These are phyloP conservation scores for Pseudoscleropodium purum DNA, from an alignment of 225 moss, liverwort and hornwort genomes.

Conservation along the genomic window DNA sequence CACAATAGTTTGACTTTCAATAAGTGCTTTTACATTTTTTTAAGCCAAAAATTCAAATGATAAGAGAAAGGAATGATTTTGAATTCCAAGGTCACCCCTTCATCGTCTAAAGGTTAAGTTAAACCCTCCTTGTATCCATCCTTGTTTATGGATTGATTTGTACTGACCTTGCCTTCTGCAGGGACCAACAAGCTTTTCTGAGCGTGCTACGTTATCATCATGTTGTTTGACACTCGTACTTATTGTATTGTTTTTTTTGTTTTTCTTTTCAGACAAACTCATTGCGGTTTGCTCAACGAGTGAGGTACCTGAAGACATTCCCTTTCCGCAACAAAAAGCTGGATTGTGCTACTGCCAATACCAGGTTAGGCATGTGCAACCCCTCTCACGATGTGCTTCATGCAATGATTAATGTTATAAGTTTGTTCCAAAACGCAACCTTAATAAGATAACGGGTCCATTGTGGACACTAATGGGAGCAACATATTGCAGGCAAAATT, in stretches of 20 bases:
- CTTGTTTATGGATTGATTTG: background rate
- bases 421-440: background rate
- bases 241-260: no score
- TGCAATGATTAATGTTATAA: background rate
- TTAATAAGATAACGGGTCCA: background rate
- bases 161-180: background rate
- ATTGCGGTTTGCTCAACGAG: conserved; percentile 13
- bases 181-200: background rate
- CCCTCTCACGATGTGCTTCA: no score
- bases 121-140: no score
- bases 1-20: no score
- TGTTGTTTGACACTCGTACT: background rate
- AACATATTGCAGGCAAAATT: background rate
- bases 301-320: conserved; percentile 22
- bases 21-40: no score
- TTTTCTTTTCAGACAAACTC: conserved; percentile 4
- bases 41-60: no score
- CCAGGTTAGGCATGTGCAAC: background rate
- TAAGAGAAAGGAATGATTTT: no score
- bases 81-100: no score
- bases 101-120: no score
- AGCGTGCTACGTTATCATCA: background rate
- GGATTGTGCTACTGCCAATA: background rate
- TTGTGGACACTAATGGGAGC: background rate
- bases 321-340: conserved; percentile 4